Evolutionary conservation across 2,329 filamentous ascomycete species (phyloP).

Genomic region (Metarhizium album): DNA sequence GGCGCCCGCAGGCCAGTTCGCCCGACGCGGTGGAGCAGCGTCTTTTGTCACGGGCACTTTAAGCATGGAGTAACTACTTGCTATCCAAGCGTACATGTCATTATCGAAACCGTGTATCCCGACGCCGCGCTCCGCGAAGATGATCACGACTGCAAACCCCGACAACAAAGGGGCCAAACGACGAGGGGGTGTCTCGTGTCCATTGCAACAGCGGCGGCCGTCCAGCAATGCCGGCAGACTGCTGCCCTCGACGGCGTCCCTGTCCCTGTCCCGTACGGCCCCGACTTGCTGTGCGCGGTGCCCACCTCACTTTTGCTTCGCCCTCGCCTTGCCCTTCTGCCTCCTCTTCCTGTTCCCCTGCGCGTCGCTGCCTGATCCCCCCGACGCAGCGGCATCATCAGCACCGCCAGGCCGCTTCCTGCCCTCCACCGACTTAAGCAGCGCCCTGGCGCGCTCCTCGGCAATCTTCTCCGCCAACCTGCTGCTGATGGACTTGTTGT

Average conservation of each 20-base stretch:
- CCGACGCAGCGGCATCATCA: constrained; percentile 18
- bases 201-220: no score
- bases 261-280: no score
- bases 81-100: no score
- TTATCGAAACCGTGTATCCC: neutral
- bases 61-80: no score
- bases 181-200: neutral
- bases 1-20: no score
- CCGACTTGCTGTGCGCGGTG: neutral
- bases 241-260: no score
- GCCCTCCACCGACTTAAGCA: constrained; percentile 34
- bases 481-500: constrained; percentile 40
- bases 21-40: no score
- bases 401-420: constrained; percentile 36
- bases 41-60: no score
- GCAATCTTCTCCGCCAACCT: constrained; percentile 46
- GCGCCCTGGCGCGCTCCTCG: constrained; percentile 42
- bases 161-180: neutral
- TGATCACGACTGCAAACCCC: neutral
- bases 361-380: constrained; percentile 11
- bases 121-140: neutral
- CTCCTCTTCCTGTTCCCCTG: constrained; percentile 20
- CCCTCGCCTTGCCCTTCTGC: constrained; percentile 19
- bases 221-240: no score
- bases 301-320: constrained; percentile 5